Base-by-base conservation (phyloP, 768 basidiomycete genomes). In the Suillus brevipes region DNA sequence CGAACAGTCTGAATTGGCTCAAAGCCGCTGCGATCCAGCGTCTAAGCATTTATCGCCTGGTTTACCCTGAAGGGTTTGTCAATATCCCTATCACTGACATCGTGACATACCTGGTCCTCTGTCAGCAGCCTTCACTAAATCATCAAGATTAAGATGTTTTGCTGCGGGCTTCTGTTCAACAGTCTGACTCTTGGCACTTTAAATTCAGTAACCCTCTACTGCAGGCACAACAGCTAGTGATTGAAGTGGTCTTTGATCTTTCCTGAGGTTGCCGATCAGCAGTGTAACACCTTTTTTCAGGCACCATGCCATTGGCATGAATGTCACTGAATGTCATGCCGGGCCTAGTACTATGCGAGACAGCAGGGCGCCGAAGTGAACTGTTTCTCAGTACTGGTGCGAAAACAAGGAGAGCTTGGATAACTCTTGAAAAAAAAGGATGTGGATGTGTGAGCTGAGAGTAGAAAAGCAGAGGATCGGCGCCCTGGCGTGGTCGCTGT, bases 1-100 rank as follows among this genome's bases (percentile, higher is more conserved):
- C 43, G 43, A 43, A 71, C 93, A 92, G 74, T 94, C 91, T 36
- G 86, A 87, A 47, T 87, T 86, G 9, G 77, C 83, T 36, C 75
- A 20, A 20, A 45, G 43, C 20, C 18, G 85, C 69, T 89, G 87
- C 10, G 90, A 90, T n/a, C 86, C 90, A 31, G 75, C 82, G 18
- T 90, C 86, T 34, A 89, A 91, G 6, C 80, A 79, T 63, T 92
- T 91, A 9, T 89, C 87, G 28, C 83, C 84, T 1, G 89, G 89
- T 70, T 91, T 89, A 69, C 89, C 89, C 86, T 91, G 43, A 56
- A 43, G 1, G n/a, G 40, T 38, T 38, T 40, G 3, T 55, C 13
- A n/a, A 36, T 20, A 13, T 20, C 12, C 16, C 10, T 2, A 28
- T 13, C 23, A 20, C 18, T n/a, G n/a, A 56, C 36, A 34, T 56